phyloP scores from a whole-genome alignment of 768 basidiomycete genomes.

The Collybia nuda region DNA sequence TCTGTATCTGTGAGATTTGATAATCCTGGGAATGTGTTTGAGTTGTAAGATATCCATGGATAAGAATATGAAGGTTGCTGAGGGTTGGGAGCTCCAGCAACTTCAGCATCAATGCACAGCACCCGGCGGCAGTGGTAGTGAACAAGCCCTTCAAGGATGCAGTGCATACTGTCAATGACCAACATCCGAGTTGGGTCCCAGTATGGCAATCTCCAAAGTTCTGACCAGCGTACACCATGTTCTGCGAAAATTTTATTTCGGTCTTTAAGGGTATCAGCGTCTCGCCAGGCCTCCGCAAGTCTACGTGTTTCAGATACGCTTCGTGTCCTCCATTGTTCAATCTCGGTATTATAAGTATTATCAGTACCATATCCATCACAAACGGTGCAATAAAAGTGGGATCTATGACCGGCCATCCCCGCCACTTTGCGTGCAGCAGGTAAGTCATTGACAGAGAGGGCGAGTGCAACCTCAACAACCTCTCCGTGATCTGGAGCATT shows the following conservation, averaged over 20 bases:
- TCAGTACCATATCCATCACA: slow-evolving; percentile 20
- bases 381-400: slow-evolving; percentile 26
- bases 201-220: slow-evolving; percentile 22
- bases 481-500: background rate
- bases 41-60: background rate
- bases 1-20: too few relatives aligned
- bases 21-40: background rate
- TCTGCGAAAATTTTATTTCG: slow-evolving; percentile 15
- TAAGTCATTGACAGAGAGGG: slow-evolving; percentile 22
- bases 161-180: slow-evolving; percentile 38
- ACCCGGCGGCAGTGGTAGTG: slow-evolving; percentile 15
- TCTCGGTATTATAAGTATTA: slow-evolving; percentile 9
- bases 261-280: slow-evolving; percentile 10
- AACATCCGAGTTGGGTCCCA: slow-evolving; percentile 31
- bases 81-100: slow-evolving; percentile 5
- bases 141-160: slow-evolving; percentile 22
- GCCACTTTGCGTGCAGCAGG: slow-evolving; percentile 24
- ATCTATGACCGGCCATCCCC: slow-evolving; percentile 16
- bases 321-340: slow-evolving; percentile 11
- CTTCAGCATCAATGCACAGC: slow-evolving; percentile 10
- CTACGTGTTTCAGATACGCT: slow-evolving; percentile 8
- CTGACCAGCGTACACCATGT: slow-evolving; percentile 24
- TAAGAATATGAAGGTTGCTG: slow-evolving; percentile 6
- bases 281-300: slow-evolving; percentile 17
- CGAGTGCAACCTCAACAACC: background rate